A percentile compares a stretch with the other conserved stretches of the same genome.
Evolutionary conservation across 345 rosid genomes (phyloP).

Genomic region (Triadica sebifera): DNA sequence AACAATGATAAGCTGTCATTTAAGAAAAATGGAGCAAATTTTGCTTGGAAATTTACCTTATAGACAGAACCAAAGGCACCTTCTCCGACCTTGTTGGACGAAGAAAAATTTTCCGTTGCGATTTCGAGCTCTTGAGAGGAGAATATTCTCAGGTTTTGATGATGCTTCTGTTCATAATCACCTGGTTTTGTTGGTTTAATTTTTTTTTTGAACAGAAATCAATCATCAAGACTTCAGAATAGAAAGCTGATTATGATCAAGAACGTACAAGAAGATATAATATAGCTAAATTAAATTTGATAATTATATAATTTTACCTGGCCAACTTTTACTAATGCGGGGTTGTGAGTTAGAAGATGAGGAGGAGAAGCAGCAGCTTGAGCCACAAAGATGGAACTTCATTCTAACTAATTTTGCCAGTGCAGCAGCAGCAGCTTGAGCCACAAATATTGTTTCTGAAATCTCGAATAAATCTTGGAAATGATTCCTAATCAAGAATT

Average conservation of each 20-base stretch:
- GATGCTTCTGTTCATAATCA: neutral
- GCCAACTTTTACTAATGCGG: neutral
- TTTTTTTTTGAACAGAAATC: no score
- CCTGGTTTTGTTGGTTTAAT: no score
- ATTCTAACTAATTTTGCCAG: neutral
- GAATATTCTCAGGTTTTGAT: constrained; percentile 35
- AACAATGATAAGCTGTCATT: neutral
- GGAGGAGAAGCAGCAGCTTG: constrained; percentile 17
- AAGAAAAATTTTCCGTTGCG: constrained; percentile 44
- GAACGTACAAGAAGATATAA: no score
- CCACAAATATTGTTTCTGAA: neutral
- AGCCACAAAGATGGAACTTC: constrained; percentile 29
- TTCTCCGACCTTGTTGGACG: constrained; percentile 56
- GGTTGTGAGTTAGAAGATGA: constrained; percentile 13
- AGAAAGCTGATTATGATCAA: no score
- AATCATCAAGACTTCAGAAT: neutral
- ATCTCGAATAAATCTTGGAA: neutral
- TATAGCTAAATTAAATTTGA: no score
- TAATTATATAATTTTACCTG: constrained; percentile 9
- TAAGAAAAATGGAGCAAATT: no score
- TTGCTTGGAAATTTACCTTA: constrained; percentile 36
- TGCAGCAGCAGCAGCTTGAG: no score
- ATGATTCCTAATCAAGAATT: neutral
- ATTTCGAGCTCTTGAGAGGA: constrained; percentile 36
- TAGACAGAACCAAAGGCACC: constrained; percentile 61